Evolutionary conservation across 768 basidiomycete species (phyloP).

Genomic region (Polyporus arcularius): DNA sequence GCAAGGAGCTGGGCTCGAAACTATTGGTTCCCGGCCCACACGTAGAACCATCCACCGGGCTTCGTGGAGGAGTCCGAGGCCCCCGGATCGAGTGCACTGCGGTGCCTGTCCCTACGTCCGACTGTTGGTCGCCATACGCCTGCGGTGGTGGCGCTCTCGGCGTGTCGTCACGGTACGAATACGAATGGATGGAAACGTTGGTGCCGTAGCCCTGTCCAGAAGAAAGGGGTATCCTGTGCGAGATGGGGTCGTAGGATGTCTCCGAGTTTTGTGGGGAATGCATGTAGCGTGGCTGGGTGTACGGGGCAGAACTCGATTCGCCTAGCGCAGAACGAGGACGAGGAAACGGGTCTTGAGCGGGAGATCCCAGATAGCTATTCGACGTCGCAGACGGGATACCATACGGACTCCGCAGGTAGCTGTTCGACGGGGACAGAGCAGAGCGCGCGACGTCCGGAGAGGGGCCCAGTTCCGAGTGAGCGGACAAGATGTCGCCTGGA

Average conservation of each 20-base stretch:
- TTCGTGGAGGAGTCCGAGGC: conserved; percentile 53
- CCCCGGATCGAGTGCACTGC: conserved; percentile 8
- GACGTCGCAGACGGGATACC: not conserved
- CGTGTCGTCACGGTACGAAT: conserved; percentile 5
- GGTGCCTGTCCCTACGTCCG: not conserved
- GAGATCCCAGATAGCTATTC: conserved; percentile 30
- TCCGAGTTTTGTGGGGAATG: conserved; percentile 16
- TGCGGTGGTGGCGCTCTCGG: not conserved
- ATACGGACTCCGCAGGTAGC: conserved; percentile 1
- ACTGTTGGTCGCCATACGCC: conserved; percentile 5
- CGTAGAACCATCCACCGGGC: conserved; percentile 53
- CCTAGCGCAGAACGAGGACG: conserved; percentile 68
- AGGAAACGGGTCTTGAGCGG: conserved; percentile 53
- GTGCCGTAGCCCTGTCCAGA: conserved; percentile 7
- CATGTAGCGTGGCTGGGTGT: conserved; percentile 11
- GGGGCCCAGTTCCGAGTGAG: not conserved
- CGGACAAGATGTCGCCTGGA: conserved; percentile 9
- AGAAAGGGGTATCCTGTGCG: not conserved
- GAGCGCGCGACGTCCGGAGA: conserved; percentile 7
- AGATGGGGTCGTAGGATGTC: conserved; percentile 2
- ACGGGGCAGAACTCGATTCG: conserved; percentile 41
- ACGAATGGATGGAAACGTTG: conserved; percentile 1
- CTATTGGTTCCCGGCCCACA: conserved; percentile 35
- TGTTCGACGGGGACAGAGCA: conserved; percentile 5
- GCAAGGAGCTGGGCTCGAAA: conserved; percentile 3